These are phyloP conservation scores for Fusarium buxicola DNA, from an alignment of 2,329 filamentous ascomycete species.

Conservation along the genomic window DNA sequence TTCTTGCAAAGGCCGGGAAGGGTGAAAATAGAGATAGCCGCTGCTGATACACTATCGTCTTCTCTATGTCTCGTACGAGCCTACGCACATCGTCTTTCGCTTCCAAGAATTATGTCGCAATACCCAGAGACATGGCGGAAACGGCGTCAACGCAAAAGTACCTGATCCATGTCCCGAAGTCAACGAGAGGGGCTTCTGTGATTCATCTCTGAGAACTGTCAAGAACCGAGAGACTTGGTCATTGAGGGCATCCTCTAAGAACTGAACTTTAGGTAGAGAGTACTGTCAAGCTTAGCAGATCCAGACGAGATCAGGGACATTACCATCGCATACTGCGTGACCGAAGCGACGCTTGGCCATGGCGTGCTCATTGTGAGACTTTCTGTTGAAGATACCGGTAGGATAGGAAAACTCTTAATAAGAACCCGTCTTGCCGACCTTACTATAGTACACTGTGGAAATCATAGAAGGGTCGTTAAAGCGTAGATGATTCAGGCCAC, in stretches of 20 bases:
- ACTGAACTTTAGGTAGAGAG: background rate
- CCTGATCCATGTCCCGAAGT: conserved; percentile 5
- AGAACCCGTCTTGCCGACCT: background rate
- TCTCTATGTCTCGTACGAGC: background rate
- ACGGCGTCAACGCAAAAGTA: conserved; percentile 1
- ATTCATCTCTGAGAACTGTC: background rate
- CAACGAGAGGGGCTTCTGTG: background rate
- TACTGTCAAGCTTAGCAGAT: background rate
- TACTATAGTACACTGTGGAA: background rate
- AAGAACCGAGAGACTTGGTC: background rate
- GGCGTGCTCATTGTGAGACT: background rate
- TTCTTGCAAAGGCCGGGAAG: background rate
- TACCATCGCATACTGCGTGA: background rate
- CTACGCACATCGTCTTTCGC: background rate
- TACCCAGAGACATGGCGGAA: background rate
- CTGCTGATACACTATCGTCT: background rate
- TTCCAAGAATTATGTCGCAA: background rate
- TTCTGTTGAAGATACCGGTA: background rate
- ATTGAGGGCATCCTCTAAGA: background rate
- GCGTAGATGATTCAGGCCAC: background rate
- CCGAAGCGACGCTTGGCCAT: conserved; percentile 1
- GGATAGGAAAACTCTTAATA: background rate
- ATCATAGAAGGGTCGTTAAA: conserved; percentile 1
- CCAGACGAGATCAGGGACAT: background rate
- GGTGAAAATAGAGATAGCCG: background rate